phyloP scores from a whole-genome alignment of 2,329 filamentous ascomycete species.

The Aureobasidium zeae region DNA sequence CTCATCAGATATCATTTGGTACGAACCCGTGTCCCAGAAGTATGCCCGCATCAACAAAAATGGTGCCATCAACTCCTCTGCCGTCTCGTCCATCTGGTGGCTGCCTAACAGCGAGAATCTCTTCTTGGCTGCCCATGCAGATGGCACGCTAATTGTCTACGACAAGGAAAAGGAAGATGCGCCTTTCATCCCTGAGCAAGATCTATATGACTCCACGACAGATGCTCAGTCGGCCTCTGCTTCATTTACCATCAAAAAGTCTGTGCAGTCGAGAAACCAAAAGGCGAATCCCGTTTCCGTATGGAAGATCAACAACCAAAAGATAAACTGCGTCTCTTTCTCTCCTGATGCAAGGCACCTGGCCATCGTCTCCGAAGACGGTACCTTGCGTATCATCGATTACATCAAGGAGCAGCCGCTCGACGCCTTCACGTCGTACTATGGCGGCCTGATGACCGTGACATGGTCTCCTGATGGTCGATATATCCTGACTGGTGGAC shows the following conservation, averaged over 20 bases:
- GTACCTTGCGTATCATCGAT: constrained; percentile 80
- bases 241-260: constrained; percentile 69
- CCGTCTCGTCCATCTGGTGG: constrained; percentile 84
- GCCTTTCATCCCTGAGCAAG: constrained; percentile 58
- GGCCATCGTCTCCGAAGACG: constrained; percentile 85
- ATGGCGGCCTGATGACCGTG: constrained; percentile 83
- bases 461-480: constrained; percentile 97
- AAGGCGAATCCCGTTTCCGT: constrained; percentile 85
- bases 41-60: constrained; percentile 97
- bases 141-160: constrained; percentile 84
- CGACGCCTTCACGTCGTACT: constrained; percentile 83
- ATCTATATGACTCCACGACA: background rate
- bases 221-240: constrained; percentile 33
- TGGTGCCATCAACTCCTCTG: constrained; percentile 74
- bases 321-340: constrained; percentile 84
- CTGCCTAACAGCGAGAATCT: constrained; percentile 87
- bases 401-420: constrained; percentile 84
- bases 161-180: constrained; percentile 96
- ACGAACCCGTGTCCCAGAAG: constrained; percentile 91
- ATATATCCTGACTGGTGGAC: constrained; percentile 88
- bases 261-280: constrained; percentile 86
- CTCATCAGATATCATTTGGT: constrained; percentile 96
- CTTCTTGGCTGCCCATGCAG: constrained; percentile 85
- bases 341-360: constrained; percentile 81
- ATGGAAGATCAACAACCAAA: constrained; percentile 87